Evolutionary conservation across 2,329 filamentous ascomycete genomes (phyloP).

Genomic region (Aureobasidium mangrovei): DNA sequence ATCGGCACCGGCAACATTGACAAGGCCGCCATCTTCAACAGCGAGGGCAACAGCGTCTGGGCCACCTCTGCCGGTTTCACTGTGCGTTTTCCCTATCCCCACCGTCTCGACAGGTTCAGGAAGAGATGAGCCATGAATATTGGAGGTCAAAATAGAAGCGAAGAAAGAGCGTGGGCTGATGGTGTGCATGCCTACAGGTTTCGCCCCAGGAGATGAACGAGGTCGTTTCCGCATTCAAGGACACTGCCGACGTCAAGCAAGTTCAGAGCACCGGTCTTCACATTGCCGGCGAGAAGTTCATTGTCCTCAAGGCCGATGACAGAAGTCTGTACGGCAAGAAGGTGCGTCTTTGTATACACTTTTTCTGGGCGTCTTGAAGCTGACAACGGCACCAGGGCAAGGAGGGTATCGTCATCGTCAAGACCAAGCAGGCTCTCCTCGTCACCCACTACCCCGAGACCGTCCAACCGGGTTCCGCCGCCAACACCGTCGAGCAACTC

Average conservation of each 20-base stretch:
- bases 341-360: constrained; percentile 40
- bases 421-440: constrained; percentile 82
- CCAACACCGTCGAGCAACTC: constrained; percentile 70
- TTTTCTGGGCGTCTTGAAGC: neutral
- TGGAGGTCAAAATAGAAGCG: neutral
- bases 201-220: constrained; percentile 47
- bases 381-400: constrained; percentile 49
- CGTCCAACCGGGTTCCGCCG: constrained; percentile 64
- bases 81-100: constrained; percentile 44
- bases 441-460: constrained; percentile 75
- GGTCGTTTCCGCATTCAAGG: constrained; percentile 44
- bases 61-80: constrained; percentile 61
- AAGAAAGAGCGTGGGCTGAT: constrained; percentile 8
- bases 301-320: constrained; percentile 67
- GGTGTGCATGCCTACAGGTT: constrained; percentile 31
- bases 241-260: constrained; percentile 51
- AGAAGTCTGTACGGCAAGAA: constrained; percentile 78
- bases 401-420: constrained; percentile 71
- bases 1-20: constrained; percentile 70
- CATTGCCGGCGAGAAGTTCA: constrained; percentile 67
- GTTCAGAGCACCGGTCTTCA: constrained; percentile 66
- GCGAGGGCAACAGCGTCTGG: constrained; percentile 73
- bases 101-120: neutral
- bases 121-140: neutral
- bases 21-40: constrained; percentile 76